Base-by-base conservation (phyloP, 2,329 filamentous ascomycete genomes). In the Sphaerulina vaccinii region DNA sequence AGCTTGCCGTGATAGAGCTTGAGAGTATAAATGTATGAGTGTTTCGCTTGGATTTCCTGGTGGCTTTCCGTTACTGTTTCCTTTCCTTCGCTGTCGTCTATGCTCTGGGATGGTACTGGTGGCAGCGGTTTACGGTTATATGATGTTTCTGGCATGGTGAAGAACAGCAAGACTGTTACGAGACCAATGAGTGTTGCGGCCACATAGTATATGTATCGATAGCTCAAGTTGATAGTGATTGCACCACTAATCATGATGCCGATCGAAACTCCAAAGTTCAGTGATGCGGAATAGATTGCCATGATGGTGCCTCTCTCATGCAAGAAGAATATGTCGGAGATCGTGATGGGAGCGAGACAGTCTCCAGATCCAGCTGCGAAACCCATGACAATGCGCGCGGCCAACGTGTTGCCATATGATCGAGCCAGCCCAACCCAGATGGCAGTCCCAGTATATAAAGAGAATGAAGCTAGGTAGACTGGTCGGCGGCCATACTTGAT, bases 291-390 rank as follows among this genome's bases (percentile, higher is more conserved):
- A 55, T 68, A 72, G 58, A 62, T 74, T 57, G 76, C 73, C 75
- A 80, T 81, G 35, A 78, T 67, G 1, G 70, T 65, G 1, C 78
- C 79, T 45, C 80, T 70, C 59, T 83, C 76, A 54, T 83, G 79
- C 13, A 82, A 66, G 61, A 80, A 82, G 65, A 81, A 82, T 23
- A 81, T 65, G 55, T 82, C 79, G 2, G 77, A 69, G 39, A 81
- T 79, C 1, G 77, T 79, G 6, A 79, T 67, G 0, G 78, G 78
- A 1, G 75, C 69, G 3, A 73, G 53, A 53, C 65, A 69, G 53
- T 83, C 79, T 1, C 75, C 79, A 6, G 78, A 75, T 1, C 79
- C 80, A 0, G 78, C 71, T 1, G 74, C 78, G 35, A 81, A 73
- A 2, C 79, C 79, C 68, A 82, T 71, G 9, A 81, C 51, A 21